A percentile compares a stretch with the other conserved stretches of the same genome.
Conservation (phyloP, 495 filamentous ascomycete species). For the Symbiotaphrina buchneri region DNA sequence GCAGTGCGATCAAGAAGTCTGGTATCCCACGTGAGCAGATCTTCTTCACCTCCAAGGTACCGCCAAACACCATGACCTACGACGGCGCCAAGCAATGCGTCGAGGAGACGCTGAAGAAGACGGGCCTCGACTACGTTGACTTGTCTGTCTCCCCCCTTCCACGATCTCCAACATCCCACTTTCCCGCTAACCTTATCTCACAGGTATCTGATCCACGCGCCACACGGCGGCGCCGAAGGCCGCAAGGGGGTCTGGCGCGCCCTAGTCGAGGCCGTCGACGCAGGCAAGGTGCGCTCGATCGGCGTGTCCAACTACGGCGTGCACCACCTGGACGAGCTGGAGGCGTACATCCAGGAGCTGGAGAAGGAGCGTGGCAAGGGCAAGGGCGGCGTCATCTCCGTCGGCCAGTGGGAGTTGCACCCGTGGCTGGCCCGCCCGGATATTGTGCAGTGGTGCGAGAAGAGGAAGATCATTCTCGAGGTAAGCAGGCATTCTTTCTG, state of each 20-base stretch:
- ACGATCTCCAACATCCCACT: slow-evolving; percentile 6
- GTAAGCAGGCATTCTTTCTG: not conserved
- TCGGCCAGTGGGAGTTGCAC: slow-evolving; percentile 80
- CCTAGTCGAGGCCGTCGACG: slow-evolving; percentile 34
- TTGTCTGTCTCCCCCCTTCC: slow-evolving; percentile 27
- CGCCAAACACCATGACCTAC: slow-evolving; percentile 21
- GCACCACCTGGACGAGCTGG: slow-evolving; percentile 47
- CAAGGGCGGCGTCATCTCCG: slow-evolving; percentile 50
- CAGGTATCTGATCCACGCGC: slow-evolving; percentile 14
- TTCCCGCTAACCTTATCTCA: not conserved
- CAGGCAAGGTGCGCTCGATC: slow-evolving; percentile 38
- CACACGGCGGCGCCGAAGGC: slow-evolving; percentile 30
- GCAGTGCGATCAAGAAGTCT: slow-evolving; percentile 31
- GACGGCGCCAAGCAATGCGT: slow-evolving; percentile 24
- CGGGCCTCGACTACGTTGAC: slow-evolving; percentile 37
- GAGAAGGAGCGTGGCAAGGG: slow-evolving; percentile 36
- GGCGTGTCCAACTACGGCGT: slow-evolving; percentile 50
- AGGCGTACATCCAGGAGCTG: slow-evolving; percentile 46
- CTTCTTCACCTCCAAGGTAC: slow-evolving; percentile 57
- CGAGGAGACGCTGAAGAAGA: slow-evolving; percentile 22
- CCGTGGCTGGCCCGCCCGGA: slow-evolving; percentile 65
- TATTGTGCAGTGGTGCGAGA: slow-evolving; percentile 52
- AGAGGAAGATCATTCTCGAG: slow-evolving; percentile 46
- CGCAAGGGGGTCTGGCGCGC: slow-evolving; percentile 43
- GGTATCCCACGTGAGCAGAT: slow-evolving; percentile 36